Evolutionary conservation across 441 rosid species (phyloP).

Genomic region (Pelargonium fulgidum): DNA sequence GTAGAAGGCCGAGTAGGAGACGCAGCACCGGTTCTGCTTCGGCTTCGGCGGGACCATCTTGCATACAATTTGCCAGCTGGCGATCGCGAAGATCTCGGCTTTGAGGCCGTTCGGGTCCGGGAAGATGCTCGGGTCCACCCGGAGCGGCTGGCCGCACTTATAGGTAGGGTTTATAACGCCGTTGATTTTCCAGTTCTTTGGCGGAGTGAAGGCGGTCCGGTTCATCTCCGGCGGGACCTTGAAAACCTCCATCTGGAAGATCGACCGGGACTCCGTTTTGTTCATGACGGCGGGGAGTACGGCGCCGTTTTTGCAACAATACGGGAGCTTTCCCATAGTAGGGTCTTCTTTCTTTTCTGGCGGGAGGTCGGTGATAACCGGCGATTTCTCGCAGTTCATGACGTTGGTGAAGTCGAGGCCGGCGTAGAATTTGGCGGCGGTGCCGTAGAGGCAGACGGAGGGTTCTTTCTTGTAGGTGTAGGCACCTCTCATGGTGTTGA

Average conservation of each 20-base stretch:
- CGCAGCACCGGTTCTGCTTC: conserved; percentile 41
- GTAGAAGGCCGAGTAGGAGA: conserved; percentile 45
- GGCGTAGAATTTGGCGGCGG: conserved; percentile 32
- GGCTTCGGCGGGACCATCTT: conserved; percentile 29
- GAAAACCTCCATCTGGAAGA: conserved; percentile 45
- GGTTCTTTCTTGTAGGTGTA: conserved; percentile 39
- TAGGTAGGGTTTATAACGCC: conserved; percentile 42
- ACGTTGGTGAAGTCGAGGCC: conserved; percentile 41
- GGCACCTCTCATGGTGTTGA: conserved; percentile 44
- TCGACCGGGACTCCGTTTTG: conserved; percentile 36
- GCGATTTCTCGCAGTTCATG: conserved; percentile 40
- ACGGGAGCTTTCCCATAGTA: conserved; percentile 33
- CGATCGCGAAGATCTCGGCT: conserved; percentile 31
- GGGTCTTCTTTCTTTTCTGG: conserved; percentile 34
- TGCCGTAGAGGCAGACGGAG: conserved; percentile 38
- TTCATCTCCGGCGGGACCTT: conserved; percentile 55
- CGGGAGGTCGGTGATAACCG: conserved; percentile 43
- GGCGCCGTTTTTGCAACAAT: conserved; percentile 45
- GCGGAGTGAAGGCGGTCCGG: conserved; percentile 33
- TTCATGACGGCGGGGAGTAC: conserved; percentile 41
- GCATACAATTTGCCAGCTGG: conserved; percentile 52
- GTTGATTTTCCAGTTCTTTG: conserved; percentile 42
- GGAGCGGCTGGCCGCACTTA: conserved; percentile 40
- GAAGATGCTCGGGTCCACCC: conserved; percentile 39
- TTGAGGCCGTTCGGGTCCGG: conserved; percentile 44